These are phyloP conservation scores for Neocallimastix lanati DNA, from an alignment of 192 early-diverging fungal genomes.

Conservation along the genomic window DNA sequence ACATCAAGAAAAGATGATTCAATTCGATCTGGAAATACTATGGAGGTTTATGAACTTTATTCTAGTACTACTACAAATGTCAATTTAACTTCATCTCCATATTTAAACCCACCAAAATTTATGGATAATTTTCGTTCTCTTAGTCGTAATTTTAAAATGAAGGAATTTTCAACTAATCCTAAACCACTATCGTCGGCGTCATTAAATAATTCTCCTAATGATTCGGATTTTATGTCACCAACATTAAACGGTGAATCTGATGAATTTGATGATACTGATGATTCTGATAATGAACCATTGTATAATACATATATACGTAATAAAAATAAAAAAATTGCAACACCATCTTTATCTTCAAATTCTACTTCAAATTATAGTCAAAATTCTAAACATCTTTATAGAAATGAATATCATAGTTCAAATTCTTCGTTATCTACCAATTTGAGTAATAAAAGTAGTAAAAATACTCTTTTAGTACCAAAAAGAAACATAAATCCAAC, in stretches of 20 bases:
- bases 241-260: no score
- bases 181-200: background rate
- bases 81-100: background rate
- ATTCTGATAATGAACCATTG: background rate
- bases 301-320: background rate
- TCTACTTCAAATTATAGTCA: background rate
- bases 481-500: background rate
- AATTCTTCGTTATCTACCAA: background rate
- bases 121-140: background rate
- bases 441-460: background rate
- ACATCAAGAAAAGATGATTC: no score
- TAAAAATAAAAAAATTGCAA: background rate
- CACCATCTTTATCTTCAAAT: background rate
- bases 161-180: background rate
- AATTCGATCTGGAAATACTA: background rate
- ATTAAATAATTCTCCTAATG: background rate
- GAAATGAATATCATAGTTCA: background rate
- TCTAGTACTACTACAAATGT: background rate
- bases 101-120: background rate
- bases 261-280: background rate
- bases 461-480: background rate
- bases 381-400: background rate
- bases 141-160: background rate
- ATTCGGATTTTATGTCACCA: background rate
- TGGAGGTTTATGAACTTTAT: background rate